These are phyloP conservation scores for Parastagonospora avenae DNA, from an alignment of 2,329 filamentous ascomycete genomes.

Conservation along the genomic window DNA sequence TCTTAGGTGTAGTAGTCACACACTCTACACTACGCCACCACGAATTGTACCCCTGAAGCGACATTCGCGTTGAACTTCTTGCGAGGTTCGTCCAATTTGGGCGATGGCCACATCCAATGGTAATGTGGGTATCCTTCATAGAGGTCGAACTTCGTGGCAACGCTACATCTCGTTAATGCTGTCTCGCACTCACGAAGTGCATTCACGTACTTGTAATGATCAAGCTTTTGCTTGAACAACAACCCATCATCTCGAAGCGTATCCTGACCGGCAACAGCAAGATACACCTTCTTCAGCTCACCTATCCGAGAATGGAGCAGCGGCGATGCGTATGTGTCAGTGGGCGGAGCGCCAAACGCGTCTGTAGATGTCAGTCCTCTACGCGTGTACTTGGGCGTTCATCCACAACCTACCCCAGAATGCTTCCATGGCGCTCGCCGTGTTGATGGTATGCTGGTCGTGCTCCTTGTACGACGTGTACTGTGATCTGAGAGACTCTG, in stretches of 20 bases:
- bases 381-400: conserved; percentile 17
- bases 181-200: neutral
- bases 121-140: conserved; percentile 46
- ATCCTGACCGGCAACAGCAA: conserved; percentile 38
- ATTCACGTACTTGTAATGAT: conserved; percentile 28
- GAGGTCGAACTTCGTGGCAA: conserved; percentile 36
- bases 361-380: conserved; percentile 31
- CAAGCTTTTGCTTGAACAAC: conserved; percentile 37
- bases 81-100: conserved; percentile 29
- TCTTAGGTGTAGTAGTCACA: neutral
- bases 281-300: conserved; percentile 39
- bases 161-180: conserved; percentile 28
- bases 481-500: conserved; percentile 37
- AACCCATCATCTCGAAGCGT: conserved; percentile 44
- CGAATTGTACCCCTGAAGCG: conserved; percentile 28
- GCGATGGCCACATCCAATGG: conserved; percentile 44
- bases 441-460: conserved; percentile 45
- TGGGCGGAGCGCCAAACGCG: conserved; percentile 39
- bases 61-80: conserved; percentile 31
- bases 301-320: conserved; percentile 37
- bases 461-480: conserved; percentile 47
- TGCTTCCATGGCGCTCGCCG: conserved; percentile 37
- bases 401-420: conserved; percentile 36
- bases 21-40: conserved; percentile 15
- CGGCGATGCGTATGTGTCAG: conserved; percentile 39